phyloP scores from a whole-genome alignment of 768 basidiomycete genomes.

The Amanita molliuscula region DNA sequence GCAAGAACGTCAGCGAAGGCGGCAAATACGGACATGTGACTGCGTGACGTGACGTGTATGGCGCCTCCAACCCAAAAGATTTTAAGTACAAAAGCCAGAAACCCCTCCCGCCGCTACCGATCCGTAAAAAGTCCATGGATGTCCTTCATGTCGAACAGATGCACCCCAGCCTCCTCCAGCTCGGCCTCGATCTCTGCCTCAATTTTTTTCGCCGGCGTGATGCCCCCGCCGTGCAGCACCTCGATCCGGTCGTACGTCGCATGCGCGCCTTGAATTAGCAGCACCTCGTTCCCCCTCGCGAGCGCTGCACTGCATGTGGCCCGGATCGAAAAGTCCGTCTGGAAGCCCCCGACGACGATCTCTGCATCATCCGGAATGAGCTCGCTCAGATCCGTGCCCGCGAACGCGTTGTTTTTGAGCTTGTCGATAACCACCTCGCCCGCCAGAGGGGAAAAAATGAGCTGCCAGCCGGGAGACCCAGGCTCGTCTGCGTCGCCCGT shows the following conservation, averaged over 20 bases:
- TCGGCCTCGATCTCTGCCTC: slow-evolving; percentile 55
- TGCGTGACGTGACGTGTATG: not conserved
- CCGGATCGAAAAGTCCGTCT: slow-evolving; percentile 53
- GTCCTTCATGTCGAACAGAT: slow-evolving; percentile 58
- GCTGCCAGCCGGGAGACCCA: slow-evolving; percentile 46
- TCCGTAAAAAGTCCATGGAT: slow-evolving; percentile 47
- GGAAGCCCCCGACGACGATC: slow-evolving; percentile 56
- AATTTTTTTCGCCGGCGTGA: slow-evolving; percentile 40
- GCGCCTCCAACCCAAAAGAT: too few relatives aligned
- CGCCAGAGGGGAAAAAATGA: slow-evolving; percentile 40
- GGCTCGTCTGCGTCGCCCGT: slow-evolving; percentile 51
- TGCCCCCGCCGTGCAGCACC: slow-evolving; percentile 44
- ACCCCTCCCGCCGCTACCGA: slow-evolving; percentile 20
- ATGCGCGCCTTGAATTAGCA: slow-evolving; percentile 55
- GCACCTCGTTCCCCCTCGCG: slow-evolving; percentile 53
- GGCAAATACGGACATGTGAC: slow-evolving; percentile 34
- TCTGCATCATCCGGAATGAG: slow-evolving; percentile 44
- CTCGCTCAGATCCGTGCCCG: slow-evolving; percentile 41
- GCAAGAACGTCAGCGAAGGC: slow-evolving; percentile 60
- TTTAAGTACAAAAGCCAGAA: not conserved
- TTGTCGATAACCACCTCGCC: slow-evolving; percentile 54
- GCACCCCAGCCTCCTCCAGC: slow-evolving; percentile 59
- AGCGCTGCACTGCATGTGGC: slow-evolving; percentile 56
- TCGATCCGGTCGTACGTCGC: slow-evolving; percentile 60
- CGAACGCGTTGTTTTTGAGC: slow-evolving; percentile 61